These are phyloP conservation scores for Rhizopus microsporus DNA, from an alignment of 371 early-diverging fungal genomes.

Conservation along the genomic window DNA sequence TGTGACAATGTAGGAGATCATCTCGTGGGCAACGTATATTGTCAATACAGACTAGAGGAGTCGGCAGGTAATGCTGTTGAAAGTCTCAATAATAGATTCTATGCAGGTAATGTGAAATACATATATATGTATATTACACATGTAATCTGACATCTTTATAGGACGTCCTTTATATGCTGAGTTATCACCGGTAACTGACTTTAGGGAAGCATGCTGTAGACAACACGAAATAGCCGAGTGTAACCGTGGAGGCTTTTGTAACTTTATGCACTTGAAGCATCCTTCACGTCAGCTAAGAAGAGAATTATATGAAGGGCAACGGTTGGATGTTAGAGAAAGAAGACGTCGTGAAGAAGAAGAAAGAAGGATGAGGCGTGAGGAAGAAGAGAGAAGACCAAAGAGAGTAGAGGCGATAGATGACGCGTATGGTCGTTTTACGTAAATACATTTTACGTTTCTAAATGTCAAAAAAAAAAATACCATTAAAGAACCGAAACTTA, in stretches of 20 bases:
- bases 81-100: constrained; percentile 91
- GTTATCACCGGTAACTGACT: constrained; percentile 95
- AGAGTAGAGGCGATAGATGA: background rate
- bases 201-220: constrained; percentile 96
- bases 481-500: too few relatives aligned
- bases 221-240: constrained; percentile 95
- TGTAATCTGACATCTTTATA: constrained; percentile 12
- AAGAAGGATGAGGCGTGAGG: constrained; percentile 25
- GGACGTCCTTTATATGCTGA: constrained; percentile 94
- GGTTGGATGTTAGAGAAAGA: constrained; percentile 61
- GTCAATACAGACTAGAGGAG: constrained; percentile 87
- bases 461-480: too few relatives aligned
- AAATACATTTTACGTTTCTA: too few relatives aligned
- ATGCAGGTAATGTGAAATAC: constrained; percentile 66
- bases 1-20: constrained; percentile 99
- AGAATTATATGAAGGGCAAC: constrained; percentile 84
- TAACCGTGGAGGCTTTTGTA: constrained; percentile 96
- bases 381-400: constrained; percentile 31
- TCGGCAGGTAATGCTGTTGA: constrained; percentile 92
- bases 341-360: constrained; percentile 28
- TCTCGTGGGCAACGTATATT: constrained; percentile 97
- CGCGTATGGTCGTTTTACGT: too few relatives aligned
- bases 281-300: constrained; percentile 74
- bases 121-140: background rate
- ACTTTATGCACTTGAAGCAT: constrained; percentile 97